Evolutionary conservation across 139 green algal species (phyloP), one percentile per base, ranked within the genome.

Genomic region (Desmodesmus armatus): DNA sequence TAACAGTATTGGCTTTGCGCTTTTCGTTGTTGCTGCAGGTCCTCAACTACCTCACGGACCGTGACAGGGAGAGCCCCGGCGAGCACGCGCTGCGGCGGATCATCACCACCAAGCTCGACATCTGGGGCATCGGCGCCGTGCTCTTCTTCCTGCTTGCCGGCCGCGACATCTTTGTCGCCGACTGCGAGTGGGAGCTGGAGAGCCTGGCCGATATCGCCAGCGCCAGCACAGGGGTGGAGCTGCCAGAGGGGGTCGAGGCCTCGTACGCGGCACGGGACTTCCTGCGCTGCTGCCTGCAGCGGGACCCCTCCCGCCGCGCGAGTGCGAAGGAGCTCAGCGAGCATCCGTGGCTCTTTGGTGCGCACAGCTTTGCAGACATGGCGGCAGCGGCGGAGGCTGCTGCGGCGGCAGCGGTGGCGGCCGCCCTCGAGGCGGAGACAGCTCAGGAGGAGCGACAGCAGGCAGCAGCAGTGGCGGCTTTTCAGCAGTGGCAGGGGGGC

Each of bases 71-170:
- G 41, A 27, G 27, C n/a, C 9, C 44, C 13, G 78, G 62, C 44
- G 78, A 19, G 15, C 67, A 73, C 35, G 33, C 33, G 31, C 70
- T 87, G 33, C 71, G 82, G 17, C 7, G 23, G 25, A 87, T 73
- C 51, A 51, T 87, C 55, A 76, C 39, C 53, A 79, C 82, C 1
- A 81, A 81, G 82, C 40, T 82, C 23, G 82, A 87, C 63, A 35
- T 87, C 25, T 87, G 82, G 82, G 82, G 82, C 15, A 41, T 87
- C 0, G 82, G 82, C 58, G 78, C 71, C 21, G 82, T 87, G 41
- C 69, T 87, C 29, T 87, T 47, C 71, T 82, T 87, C 58, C 41
- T 82, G 66, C 40, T 87, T 21, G 55, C 82, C 21, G 82, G 82
- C 19, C 71, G 82, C 21, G 82, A 87, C 43, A 55, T 87, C 41